Evolutionary conservation across 805 yeast genomes (phyloP), one percentile per base, ranked within the genome.

Genomic region (Hemisphaericaspora nanyangensis): DNA sequence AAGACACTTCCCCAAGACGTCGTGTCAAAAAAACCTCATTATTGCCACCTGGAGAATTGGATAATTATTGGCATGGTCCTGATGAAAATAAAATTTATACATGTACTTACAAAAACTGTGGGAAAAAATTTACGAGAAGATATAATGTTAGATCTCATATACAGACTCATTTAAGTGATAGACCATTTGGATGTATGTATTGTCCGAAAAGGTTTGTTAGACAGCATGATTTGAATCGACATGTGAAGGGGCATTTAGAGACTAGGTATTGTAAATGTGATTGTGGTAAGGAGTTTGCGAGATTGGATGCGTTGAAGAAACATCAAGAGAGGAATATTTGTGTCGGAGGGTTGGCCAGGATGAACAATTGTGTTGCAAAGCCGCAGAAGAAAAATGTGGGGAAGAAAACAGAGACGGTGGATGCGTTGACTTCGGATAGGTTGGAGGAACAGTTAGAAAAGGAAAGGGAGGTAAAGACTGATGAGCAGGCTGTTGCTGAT

Each of bases 121-220:
- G 85, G 7, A 89, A 93, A 62, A 66, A 74, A 39, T 91, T 93
- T 62, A 80, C 89, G 6, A 73, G 99, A 54, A 72, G 96, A 34
- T 95, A 95, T 61, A 93, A 93, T 54, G 87, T 88, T 10, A 70
- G 98, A 45, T 87, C 96, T 0, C 99, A 93, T 60, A 90, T 93
- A 40, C 99, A 93, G 58, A 93, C 99, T 0, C 99, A 93, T 68
- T 64, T 93, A 35, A 82, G 91, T 57, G 99, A 95, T 59, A 70
- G 97, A 46, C 99, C 99, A 1, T 91, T 87, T 61, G 67, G 74
- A 0, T 93, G 99, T 64, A 68, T 68, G 3, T 70, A 71, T 31
- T 93, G 99, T 61, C 74, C 77, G 4, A 86, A 90, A 50, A 77
- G 86, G 28, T 93, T 93, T 66, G 99, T 93, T 17, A 75, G 99